A percentile compares a stretch with the other conserved stretches of the same genome.
phyloP scores from a whole-genome alignment of 257 asterid species.

The Solanum sparsipilum region DNA sequence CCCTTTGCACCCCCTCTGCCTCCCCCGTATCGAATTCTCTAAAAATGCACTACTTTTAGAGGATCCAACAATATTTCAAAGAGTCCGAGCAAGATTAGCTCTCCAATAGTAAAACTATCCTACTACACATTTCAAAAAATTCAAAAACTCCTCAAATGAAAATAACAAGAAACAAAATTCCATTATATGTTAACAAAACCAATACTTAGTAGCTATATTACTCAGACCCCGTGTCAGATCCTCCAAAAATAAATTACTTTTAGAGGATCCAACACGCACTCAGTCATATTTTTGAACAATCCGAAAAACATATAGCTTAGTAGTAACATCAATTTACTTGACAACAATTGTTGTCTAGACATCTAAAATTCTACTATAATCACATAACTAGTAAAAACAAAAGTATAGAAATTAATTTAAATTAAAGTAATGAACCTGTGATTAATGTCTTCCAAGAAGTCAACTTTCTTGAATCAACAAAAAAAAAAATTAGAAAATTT shows the following conservation, averaged over 20 bases:
- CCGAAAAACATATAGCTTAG: background rate
- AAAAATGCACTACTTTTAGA: background rate
- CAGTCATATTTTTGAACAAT: background rate
- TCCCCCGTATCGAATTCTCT: background rate
- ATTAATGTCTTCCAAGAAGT: slow-evolving; percentile 1
- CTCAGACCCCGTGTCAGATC: background rate
- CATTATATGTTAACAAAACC: background rate
- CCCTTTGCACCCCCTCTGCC: background rate
- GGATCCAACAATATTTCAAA: background rate
- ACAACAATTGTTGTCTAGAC: background rate
- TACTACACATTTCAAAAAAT: background rate
- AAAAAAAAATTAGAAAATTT: background rate
- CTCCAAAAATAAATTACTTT: background rate
- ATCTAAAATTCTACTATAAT: background rate
- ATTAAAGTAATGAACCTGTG: slow-evolving; percentile 25
- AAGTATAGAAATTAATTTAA: background rate
- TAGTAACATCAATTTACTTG: background rate
- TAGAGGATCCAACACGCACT: background rate
- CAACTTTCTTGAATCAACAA: slow-evolving; percentile 16
- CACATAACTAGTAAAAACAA: background rate
- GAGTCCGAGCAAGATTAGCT: background rate
- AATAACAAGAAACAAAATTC: background rate
- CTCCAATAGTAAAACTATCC: background rate
- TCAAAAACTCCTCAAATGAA: background rate
- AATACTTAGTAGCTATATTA: background rate